Percentiles rank a stretch among this genome's conserved stretches.
Conservation (phyloP, 805 yeast genomes). For the Starmerella ratchasimensis region DNA sequence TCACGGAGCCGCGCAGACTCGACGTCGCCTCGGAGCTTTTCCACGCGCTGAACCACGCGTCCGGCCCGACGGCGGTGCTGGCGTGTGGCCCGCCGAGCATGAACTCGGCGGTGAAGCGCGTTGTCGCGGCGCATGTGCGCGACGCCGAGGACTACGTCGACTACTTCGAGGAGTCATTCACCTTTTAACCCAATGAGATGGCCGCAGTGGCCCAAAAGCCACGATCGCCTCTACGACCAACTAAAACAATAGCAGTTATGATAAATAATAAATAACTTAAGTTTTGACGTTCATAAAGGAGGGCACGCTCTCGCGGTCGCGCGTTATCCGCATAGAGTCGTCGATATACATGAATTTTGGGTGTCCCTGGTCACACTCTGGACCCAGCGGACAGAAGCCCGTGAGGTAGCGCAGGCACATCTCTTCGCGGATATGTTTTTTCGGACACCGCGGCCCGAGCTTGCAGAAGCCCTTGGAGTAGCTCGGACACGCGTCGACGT, state of each 20-base stretch:
- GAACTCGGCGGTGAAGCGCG: conserved; percentile 42
- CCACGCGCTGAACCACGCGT: conserved; percentile 27
- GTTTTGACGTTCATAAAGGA: not conserved
- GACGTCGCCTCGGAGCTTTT: conserved; percentile 24
- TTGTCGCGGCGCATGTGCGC: conserved; percentile 33
- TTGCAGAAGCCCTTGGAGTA: conserved; percentile 85
- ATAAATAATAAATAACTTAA: conserved; percentile 5
- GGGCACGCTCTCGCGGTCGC: conserved; percentile 17
- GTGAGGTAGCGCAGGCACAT: conserved; percentile 70
- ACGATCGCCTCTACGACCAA: too few relatives aligned
- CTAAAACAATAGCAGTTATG: too few relatives aligned
- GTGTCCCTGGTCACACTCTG: conserved; percentile 63
- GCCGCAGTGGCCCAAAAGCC: too few relatives aligned
- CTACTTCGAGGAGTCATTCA: conserved; percentile 41
- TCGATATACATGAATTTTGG: conserved; percentile 45
- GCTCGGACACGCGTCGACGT: conserved; percentile 76
- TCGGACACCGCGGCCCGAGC: conserved; percentile 74
- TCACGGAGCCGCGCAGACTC: conserved; percentile 3
- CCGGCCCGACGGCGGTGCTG: conserved; percentile 37
- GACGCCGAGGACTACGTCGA: conserved; percentile 40
- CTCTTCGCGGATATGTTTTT: conserved; percentile 61
- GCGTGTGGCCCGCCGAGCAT: conserved; percentile 51
- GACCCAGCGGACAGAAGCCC: conserved; percentile 90
- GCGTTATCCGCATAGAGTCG: conserved; percentile 28
- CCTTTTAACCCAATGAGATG: too few relatives aligned